A percentile compares a stretch with the other conserved stretches of the same genome.
These are phyloP conservation scores for Coemansia reversa DNA, from an alignment of 192 early-diverging fungal species.

Conservation along the genomic window DNA sequence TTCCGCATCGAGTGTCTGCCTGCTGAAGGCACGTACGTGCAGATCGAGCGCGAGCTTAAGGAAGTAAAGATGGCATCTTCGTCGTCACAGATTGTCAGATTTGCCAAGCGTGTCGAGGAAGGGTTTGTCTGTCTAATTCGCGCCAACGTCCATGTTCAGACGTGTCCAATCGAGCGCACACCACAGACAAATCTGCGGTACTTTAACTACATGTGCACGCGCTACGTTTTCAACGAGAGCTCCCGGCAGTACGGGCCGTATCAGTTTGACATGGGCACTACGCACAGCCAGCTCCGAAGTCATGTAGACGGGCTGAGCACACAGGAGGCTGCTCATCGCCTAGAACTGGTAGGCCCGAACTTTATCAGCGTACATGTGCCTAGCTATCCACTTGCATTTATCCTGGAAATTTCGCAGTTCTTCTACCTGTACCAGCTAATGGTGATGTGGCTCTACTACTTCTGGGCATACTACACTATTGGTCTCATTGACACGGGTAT, in stretches of 20 bases:
- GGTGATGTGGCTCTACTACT: conserved; percentile 70
- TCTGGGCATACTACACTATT: conserved; percentile 64
- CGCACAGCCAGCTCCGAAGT: conserved; percentile 51
- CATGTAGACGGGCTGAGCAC: conserved; percentile 54
- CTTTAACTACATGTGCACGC: conserved; percentile 76
- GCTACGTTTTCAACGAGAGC: conserved; percentile 65
- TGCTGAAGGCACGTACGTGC: conserved; percentile 50
- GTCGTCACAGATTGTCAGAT: conserved; percentile 29
- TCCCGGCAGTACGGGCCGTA: conserved; percentile 60
- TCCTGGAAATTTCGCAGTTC: conserved; percentile 61
- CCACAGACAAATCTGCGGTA: conserved; percentile 55
- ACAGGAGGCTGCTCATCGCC: conserved; percentile 57
- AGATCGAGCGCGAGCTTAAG: conserved; percentile 51
- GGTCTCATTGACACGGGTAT: conserved; percentile 59
- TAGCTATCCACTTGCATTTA: conserved; percentile 45
- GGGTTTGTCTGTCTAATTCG: conserved; percentile 31
- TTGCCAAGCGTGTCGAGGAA: conserved; percentile 38
- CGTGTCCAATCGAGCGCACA: conserved; percentile 50
- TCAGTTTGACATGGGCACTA: conserved; percentile 61
- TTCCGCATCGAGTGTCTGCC: conserved; percentile 57
- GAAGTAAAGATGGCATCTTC: conserved; percentile 52
- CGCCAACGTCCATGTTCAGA: conserved; percentile 47
- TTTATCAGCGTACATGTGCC: conserved; percentile 58
- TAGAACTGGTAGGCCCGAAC: conserved; percentile 65
- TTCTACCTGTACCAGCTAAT: conserved; percentile 67